Evolutionary conservation across 1,284 basidiomycete species (phyloP), one percentile per base, ranked within the genome.

Genomic region (Stereum hirsutum): DNA sequence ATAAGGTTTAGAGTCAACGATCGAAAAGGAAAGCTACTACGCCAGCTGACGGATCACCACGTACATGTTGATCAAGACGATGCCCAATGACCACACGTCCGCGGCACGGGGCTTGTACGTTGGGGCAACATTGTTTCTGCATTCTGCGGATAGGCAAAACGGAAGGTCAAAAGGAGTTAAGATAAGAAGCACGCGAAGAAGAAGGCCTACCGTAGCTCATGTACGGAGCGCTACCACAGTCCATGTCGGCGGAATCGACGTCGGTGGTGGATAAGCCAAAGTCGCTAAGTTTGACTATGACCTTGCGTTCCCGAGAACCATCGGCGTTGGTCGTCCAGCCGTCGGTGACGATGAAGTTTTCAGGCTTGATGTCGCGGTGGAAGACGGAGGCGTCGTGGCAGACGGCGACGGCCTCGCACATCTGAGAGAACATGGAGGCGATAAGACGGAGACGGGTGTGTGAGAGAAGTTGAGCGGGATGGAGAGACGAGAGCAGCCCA

Each of bases 311-410:
- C 50, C 72, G 68, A 46, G 66, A 64, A 34, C 73, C 75, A 53
- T 74, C 69, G 35, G 68, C 57, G 12, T 67, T 56, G 19, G 70
- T 71, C 42, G 71, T 67, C 59, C 79, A 78, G 32, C 81, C 88
- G 58, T 91, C 82, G 2, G 89, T 93, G 54, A 93, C 88, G 59
- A 92, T 93, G 57, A 93, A 93, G 65, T 93, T 95, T 65, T 93
- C 90, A 0, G 95, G 95, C 69, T 99, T 99, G 74, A 99, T 96
- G 63, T 99, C 96, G 48, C 95, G 84, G 60, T 99, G 95, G 58
- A 85, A 89, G 45, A 99, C 88, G 36, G 87, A 87, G 47, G 85
- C 81, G 31, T 89, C 83, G 59, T 99, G 95, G 65, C 95, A 98
- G n/a, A 88, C 81, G 3, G 91, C 89, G 10, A 99, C 93, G 26